phyloP scores from a whole-genome alignment of 371 early-diverging fungal genomes.

The Circinella umbellata region DNA sequence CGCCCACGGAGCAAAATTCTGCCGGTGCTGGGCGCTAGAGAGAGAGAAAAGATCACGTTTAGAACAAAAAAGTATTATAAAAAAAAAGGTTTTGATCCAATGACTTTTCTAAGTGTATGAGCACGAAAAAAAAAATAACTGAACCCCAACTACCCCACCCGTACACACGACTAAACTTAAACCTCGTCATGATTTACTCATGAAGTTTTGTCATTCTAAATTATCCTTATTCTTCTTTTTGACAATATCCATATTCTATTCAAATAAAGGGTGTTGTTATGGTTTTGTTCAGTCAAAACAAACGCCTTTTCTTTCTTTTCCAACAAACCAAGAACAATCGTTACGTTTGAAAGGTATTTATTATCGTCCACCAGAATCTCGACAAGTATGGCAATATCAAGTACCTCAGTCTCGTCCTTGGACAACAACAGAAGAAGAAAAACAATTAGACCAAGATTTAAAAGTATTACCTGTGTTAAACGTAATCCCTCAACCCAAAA shows the following conservation, averaged over 20 bases:
- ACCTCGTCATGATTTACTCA: slow-evolving; percentile 4
- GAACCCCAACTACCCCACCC: background rate
- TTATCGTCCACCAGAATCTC: slow-evolving; percentile 45
- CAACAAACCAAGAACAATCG: background rate
- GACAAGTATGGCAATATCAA: slow-evolving; percentile 45
- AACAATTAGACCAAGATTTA: background rate
- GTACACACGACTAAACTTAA: too few species aligned
- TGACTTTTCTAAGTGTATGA: too few species aligned
- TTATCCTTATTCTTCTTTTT: background rate
- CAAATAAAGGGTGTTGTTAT: too few species aligned
- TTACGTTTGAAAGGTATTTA: slow-evolving; percentile 40
- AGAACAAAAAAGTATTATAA: too few species aligned
- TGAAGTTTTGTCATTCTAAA: background rate
- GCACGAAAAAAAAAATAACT: too few species aligned
- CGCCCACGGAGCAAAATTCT: too few species aligned
- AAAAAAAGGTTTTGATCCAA: too few species aligned
- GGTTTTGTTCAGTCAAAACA: background rate
- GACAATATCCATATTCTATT: background rate
- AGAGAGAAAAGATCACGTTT: too few species aligned
- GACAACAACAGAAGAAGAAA: too few species aligned
- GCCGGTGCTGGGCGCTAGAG: too few species aligned
- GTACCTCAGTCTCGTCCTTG: slow-evolving; percentile 7
- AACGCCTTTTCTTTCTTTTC: background rate
- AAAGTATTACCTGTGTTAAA: slow-evolving; percentile 27
- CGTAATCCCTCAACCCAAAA: slow-evolving; percentile 30